Base-by-base conservation (phyloP, 306 rosid genomes). In the Castanea sativa region DNA sequence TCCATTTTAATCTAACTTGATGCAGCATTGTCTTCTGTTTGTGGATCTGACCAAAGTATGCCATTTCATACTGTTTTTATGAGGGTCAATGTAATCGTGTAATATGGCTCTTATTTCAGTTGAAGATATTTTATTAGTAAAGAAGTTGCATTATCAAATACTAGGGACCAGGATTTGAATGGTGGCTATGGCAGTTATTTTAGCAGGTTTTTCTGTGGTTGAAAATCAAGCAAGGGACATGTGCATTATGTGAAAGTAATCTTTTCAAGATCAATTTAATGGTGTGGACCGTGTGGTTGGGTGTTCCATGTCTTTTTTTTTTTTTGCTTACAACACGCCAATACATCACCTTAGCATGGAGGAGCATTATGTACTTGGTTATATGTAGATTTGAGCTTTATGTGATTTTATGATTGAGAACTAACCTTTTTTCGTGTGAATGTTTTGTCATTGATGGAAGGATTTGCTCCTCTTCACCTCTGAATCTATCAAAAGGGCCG, bases 391-490 rank as follows among this genome's bases (percentile, higher is more conserved):
- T 3, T 59, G 13, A 59, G 65, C 65, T 59, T 5, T 58, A 3
- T 59, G 65, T 11, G 1, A 7, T 59, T 59, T 15, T 9, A 5
- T 23, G 23, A 59, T 59, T 59, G 32, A 59, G 65, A 23, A 59
- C 65, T 59, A 59, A 59, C 65, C 23, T 23, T 23, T 59, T 59
- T 23, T 23, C 27, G 2, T 21, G 65, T 59, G 65, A 59, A 59
- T 4, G 7, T 13, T 59, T 13, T 27, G 5, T 9, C 33, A 23
- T 59, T 59, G 11, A 59, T 38, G 8, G 1, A 49, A 45, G 49
- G 33, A 71, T 65, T 75, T 30, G 45, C 29, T 73, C 56, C 75
- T 60, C 65, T 59, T 23, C 65, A 59, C 65, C 3, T 59, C 65
- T 23, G 53, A 49, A 49, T 49, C 53, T 49, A 49, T 49, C 53